These are phyloP conservation scores for Ophiosphaerella narmari DNA, from an alignment of 2,329 filamentous ascomycete species.

Conservation along the genomic window DNA sequence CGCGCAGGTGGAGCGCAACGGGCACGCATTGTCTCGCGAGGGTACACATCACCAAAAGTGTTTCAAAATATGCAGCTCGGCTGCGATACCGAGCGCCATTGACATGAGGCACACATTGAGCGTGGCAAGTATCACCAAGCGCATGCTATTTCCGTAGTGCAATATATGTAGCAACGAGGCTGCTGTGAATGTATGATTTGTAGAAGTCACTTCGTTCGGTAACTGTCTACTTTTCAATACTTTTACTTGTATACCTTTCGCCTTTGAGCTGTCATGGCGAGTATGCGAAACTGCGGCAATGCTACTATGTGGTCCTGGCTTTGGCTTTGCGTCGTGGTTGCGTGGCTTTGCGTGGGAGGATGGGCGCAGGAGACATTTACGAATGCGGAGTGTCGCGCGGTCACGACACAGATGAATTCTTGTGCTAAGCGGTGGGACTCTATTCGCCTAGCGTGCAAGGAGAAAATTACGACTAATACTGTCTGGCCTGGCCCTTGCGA, in stretches of 20 bases:
- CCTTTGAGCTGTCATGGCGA: not conserved
- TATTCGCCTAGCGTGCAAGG: slow-evolving; percentile 12
- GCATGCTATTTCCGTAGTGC: not conserved
- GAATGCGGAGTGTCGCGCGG: slow-evolving; percentile 4
- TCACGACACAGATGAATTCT: slow-evolving; percentile 4
- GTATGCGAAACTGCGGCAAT: not conserved
- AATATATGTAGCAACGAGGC: not conserved
- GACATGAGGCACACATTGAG: not conserved
- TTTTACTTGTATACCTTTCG: not conserved
- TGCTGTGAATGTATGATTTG: not conserved
- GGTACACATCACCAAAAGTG: not conserved
- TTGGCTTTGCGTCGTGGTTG: not conserved
- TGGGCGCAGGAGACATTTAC: slow-evolving; percentile 9
- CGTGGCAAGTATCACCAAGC: not conserved
- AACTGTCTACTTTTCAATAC: not conserved
- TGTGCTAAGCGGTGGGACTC: slow-evolving; percentile 14
- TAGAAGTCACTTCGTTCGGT: not conserved
- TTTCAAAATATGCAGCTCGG: slow-evolving; percentile 7
- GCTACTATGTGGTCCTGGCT: not conserved
- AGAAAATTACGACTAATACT: slow-evolving; percentile 8
- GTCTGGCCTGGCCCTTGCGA: slow-evolving; percentile 19
- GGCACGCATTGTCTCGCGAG: too few relatives aligned
- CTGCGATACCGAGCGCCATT: not conserved
- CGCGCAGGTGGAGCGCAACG: not conserved
- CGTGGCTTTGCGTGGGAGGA: not conserved